These are phyloP conservation scores for Sapria himalayana DNA, from an alignment of 345 rosid species.

Conservation along the genomic window DNA sequence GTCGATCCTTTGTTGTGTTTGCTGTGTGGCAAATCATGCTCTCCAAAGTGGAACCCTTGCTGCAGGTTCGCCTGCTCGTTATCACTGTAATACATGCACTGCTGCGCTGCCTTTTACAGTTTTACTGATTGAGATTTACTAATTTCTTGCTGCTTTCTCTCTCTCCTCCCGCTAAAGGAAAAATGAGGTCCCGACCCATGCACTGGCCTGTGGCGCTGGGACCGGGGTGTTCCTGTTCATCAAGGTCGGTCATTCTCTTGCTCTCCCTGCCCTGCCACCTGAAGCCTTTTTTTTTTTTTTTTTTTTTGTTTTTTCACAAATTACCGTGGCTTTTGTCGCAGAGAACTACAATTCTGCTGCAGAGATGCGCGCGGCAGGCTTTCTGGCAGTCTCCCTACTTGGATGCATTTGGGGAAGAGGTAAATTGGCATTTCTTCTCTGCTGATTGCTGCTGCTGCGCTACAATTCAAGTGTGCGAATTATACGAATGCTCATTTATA, in stretches of 20 bases:
- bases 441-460: no score
- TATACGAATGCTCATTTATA: no score
- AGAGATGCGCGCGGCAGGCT: constrained; percentile 62
- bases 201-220: constrained; percentile 66
- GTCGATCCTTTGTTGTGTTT: constrained; percentile 73
- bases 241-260: constrained; percentile 22
- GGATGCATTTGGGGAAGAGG: constrained; percentile 98
- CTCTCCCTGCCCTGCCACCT: background rate
- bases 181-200: constrained; percentile 46
- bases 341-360: constrained; percentile 69
- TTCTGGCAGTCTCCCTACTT: constrained; percentile 89
- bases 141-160: background rate
- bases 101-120: constrained; percentile 1
- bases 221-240: constrained; percentile 67
- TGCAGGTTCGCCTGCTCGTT: constrained; percentile 43
- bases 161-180: constrained; percentile 21
- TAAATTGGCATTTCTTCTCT: constrained; percentile 9
- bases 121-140: constrained; percentile 1
- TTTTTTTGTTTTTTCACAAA: background rate
- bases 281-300: constrained; percentile 1
- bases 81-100: constrained; percentile 5
- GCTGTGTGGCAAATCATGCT: constrained; percentile 80
- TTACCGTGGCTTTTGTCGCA: constrained; percentile 11
- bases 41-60: constrained; percentile 48
- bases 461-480: no score